Conservation (phyloP, 495 filamentous ascomycete species). For the Halenospora varia region DNA sequence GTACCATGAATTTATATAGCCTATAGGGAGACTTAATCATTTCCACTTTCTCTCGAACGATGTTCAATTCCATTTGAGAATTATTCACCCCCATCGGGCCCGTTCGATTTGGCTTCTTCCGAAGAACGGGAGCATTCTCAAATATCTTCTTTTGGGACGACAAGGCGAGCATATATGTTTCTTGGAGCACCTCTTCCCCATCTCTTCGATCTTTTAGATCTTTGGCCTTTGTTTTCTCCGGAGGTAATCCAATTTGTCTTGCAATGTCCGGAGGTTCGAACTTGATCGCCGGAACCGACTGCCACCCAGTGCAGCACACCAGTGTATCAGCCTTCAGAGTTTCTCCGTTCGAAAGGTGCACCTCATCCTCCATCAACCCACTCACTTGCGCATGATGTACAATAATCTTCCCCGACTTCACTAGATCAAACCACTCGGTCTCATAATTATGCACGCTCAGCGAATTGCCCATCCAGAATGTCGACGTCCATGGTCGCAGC, state of each 20-base stretch:
- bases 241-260: constrained; percentile 27
- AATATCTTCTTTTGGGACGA: background rate
- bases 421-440: constrained; percentile 57
- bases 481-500: constrained; percentile 57
- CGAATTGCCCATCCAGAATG: constrained; percentile 60
- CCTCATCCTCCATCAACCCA: constrained; percentile 38
- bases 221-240: background rate
- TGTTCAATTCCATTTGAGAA: background rate
- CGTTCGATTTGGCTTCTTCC: background rate
- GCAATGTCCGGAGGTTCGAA: constrained; percentile 50
- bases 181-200: background rate
- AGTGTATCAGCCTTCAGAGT: constrained; percentile 56
- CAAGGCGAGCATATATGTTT: background rate
- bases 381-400: constrained; percentile 62
- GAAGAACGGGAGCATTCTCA: background rate
- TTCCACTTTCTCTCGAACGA: background rate
- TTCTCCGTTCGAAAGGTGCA: constrained; percentile 55
- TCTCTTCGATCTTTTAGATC: too few relatives aligned
- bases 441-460: constrained; percentile 70
- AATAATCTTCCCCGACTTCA: constrained; percentile 52
- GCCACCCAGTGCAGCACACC: constrained; percentile 69
- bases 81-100: background rate
- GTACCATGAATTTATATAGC: constrained; percentile 69
- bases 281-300: constrained; percentile 56
- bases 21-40: constrained; percentile 38